Evolutionary conservation across 768 basidiomycete species (phyloP).

Genomic region (Leccinum variicolor): DNA sequence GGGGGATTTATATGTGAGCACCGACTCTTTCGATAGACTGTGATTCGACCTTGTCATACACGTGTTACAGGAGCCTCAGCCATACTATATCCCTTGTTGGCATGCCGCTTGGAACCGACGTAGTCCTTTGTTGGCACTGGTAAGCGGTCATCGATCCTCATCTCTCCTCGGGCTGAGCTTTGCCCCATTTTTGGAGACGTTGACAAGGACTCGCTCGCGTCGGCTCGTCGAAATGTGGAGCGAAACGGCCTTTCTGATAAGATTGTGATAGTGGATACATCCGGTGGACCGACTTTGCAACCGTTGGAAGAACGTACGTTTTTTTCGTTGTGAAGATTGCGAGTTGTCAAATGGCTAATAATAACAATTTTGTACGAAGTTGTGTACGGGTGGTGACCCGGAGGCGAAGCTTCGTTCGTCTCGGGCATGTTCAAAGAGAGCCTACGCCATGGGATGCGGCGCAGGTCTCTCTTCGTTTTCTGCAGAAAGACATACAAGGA

Average conservation of each 20-base stretch:
- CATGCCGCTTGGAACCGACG: conserved; percentile 45
- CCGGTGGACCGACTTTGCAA: conserved; percentile 43
- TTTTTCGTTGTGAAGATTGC: background rate
- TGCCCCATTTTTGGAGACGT: conserved; percentile 65
- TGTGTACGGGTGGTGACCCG: conserved; percentile 86
- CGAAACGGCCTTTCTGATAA: conserved; percentile 51
- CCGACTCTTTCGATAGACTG: background rate
- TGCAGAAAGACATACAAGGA: background rate
- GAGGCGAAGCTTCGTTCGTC: conserved; percentile 85
- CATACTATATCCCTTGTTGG: conserved; percentile 85
- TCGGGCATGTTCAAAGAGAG: conserved; percentile 76
- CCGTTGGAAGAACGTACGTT: conserved; percentile 14
- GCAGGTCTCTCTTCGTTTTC: conserved; percentile 47
- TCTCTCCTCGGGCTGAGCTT: background rate
- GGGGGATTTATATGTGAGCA: conserved; percentile 72
- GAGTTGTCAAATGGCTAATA: background rate
- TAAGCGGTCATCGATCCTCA: conserved; percentile 18
- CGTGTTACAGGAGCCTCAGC: conserved; percentile 62
- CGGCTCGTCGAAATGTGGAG: conserved; percentile 55
- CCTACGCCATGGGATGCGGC: conserved; percentile 41
- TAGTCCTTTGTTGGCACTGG: conserved; percentile 75
- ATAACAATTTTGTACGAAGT: conserved; percentile 38
- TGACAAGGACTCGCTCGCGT: conserved; percentile 56
- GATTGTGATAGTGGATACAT: conserved; percentile 46
- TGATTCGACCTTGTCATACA: background rate